These are phyloP conservation scores for Stramenopiles sp. DNA, from an alignment of 352 stramenopile species.

Conservation along the genomic window DNA sequence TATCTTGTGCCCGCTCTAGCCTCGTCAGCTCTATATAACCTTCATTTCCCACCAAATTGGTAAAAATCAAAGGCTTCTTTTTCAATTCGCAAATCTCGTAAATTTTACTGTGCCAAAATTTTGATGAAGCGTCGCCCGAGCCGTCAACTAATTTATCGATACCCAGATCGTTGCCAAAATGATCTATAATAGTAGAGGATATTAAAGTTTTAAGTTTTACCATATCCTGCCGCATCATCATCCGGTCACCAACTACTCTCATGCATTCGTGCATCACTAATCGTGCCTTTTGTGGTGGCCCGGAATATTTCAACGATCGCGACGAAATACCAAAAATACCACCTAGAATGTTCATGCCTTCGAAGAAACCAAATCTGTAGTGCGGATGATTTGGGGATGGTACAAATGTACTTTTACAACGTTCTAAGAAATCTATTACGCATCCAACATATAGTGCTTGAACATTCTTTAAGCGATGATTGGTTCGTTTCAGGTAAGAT, in stretches of 20 bases:
- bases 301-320: neutral
- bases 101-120: neutral
- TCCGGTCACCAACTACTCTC: constrained; percentile 71
- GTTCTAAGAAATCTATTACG: neutral
- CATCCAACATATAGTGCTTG: neutral
- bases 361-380: neutral
- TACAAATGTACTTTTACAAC: neutral
- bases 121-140: no score
- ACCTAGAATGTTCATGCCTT: neutral
- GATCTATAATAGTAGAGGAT: neutral
- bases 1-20: neutral
- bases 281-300: constrained; percentile 24
- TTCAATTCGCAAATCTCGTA: neutral
- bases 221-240: constrained; percentile 30
- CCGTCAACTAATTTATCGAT: neutral
- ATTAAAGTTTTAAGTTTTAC: neutral
- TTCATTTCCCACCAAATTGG: neutral
- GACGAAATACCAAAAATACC: neutral
- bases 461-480: neutral
- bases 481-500: neutral
- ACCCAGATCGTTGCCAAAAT: neutral
- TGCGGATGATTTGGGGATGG: neutral
- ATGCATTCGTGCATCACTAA: constrained; percentile 78
- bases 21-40: neutral
- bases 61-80: neutral